Conservation (phyloP, 208 protist genomes). For the Vickermania ingenoplastis region DNA sequence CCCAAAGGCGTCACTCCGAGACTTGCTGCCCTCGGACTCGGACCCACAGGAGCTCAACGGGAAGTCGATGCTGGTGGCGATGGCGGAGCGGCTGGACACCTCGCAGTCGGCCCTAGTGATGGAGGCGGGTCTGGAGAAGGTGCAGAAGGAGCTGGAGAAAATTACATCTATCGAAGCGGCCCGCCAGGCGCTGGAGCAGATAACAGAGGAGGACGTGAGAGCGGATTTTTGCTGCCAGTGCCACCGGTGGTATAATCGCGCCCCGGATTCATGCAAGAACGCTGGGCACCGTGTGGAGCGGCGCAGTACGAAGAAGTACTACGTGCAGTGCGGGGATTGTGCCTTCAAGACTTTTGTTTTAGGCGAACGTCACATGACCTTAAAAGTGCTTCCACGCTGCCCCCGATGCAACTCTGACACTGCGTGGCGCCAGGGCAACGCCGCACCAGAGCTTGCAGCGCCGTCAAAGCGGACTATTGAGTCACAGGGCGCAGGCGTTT, state of each 20-base stretch:
- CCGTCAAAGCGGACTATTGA: no score
- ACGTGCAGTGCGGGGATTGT: slow-evolving; percentile 68
- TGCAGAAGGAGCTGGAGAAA: slow-evolving; percentile 39
- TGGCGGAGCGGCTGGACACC: slow-evolving; percentile 35
- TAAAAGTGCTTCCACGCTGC: slow-evolving; percentile 49
- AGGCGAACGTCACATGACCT: slow-evolving; percentile 43
- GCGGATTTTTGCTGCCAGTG: slow-evolving; percentile 58
- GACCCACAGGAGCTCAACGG: neutral
- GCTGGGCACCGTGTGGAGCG: slow-evolving; percentile 38
- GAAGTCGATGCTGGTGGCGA: slow-evolving; percentile 12
- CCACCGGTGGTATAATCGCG: slow-evolving; percentile 39
- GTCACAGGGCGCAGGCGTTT: no score
- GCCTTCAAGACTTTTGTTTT: slow-evolving; percentile 63
- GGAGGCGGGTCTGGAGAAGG: slow-evolving; percentile 19
- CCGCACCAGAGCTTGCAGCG: slow-evolving; percentile 48
- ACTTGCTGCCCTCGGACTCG: no score
- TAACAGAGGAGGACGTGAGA: slow-evolving; percentile 45
- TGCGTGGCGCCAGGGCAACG: slow-evolving; percentile 41
- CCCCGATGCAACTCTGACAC: slow-evolving; percentile 45
- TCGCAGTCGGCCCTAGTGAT: slow-evolving; percentile 35
- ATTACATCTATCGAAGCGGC: slow-evolving; percentile 52
- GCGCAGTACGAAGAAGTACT: slow-evolving; percentile 38
- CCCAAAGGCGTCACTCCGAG: no score
- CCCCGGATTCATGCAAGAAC: slow-evolving; percentile 37
- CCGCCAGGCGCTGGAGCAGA: slow-evolving; percentile 24